phyloP scores from a whole-genome alignment of 331 rosid species.

The Rhamnella rubrinervis region DNA sequence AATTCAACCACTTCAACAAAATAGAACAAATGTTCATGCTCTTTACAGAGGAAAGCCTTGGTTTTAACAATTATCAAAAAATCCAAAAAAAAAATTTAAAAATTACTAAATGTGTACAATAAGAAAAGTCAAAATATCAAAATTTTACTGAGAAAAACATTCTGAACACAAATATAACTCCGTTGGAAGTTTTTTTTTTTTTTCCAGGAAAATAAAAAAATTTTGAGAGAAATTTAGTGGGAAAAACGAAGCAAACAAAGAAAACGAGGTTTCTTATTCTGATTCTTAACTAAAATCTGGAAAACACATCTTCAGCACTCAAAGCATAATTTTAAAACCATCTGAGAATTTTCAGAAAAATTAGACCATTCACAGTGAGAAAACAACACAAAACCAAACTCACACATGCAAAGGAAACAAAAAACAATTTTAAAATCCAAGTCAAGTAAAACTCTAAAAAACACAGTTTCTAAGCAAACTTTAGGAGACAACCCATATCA shows the following conservation, averaged over 20 bases:
- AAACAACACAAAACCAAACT: conserved; percentile 1
- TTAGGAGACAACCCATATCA: not conserved
- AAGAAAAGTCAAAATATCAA: not conserved
- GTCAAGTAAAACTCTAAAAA: not conserved
- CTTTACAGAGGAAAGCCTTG: not conserved
- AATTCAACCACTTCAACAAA: not conserved
- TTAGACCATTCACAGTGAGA: not conserved
- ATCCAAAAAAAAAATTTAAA: too few relatives aligned
- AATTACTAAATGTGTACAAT: too few relatives aligned
- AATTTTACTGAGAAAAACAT: not conserved
- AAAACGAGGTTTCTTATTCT: not conserved
- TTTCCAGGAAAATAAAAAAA: too few relatives aligned
- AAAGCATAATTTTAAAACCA: not conserved
- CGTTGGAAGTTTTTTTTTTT: too few relatives aligned
- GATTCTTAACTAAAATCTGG: not conserved
- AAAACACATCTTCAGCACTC: not conserved
- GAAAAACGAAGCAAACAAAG: not conserved
- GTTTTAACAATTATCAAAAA: too few relatives aligned
- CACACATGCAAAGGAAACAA: too few relatives aligned
- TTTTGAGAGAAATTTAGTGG: too few relatives aligned
- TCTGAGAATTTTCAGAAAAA: conserved; percentile 7
- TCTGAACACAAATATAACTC: too few relatives aligned
- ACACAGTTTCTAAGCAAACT: not conserved
- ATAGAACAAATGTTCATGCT: not conserved
- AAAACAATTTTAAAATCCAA: not conserved